phyloP scores from a whole-genome alignment of 352 stramenopile genomes.

The Pythium biforme region DNA sequence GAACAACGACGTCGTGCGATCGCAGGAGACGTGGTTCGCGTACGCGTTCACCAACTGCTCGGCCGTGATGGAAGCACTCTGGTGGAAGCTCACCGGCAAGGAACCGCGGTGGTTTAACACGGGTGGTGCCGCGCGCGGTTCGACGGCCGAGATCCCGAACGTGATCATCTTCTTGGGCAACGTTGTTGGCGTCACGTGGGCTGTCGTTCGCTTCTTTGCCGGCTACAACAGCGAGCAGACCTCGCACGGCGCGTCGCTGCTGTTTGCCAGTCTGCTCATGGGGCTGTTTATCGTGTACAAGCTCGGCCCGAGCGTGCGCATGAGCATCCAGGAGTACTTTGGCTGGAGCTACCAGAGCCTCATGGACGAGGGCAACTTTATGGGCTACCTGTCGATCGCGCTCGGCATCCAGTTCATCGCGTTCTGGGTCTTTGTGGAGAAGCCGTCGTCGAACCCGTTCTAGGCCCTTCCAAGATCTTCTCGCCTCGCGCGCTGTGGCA shows the following conservation, averaged over 20 bases:
- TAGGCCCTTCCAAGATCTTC: slow-evolving; percentile 24
- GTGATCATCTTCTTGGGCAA: slow-evolving; percentile 75
- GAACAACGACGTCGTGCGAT: slow-evolving; percentile 82
- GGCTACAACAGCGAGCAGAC: slow-evolving; percentile 77
- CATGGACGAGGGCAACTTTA: slow-evolving; percentile 83
- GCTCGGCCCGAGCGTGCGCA: slow-evolving; percentile 73
- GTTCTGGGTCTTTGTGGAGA: slow-evolving; percentile 81
- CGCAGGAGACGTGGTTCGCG: slow-evolving; percentile 82
- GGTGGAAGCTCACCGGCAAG: slow-evolving; percentile 83
- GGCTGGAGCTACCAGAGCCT: slow-evolving; percentile 86
- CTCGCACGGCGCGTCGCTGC: slow-evolving; percentile 66
- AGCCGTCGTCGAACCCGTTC: slow-evolving; percentile 80
- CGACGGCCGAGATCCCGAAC: slow-evolving; percentile 67
- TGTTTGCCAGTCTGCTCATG: slow-evolving; percentile 80
- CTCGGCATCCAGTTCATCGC: slow-evolving; percentile 78
- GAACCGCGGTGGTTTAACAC: slow-evolving; percentile 84
- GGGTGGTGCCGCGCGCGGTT: slow-evolving; percentile 63
- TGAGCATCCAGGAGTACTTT: slow-evolving; percentile 90
- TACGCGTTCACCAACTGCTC: slow-evolving; percentile 83
- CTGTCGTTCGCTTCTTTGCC: slow-evolving; percentile 74
- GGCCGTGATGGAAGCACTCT: slow-evolving; percentile 72
- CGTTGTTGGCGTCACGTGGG: slow-evolving; percentile 65
- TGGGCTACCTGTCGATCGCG: slow-evolving; percentile 68
- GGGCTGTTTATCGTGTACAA: slow-evolving; percentile 80
- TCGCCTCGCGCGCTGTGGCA: neutral